phyloP scores from a whole-genome alignment of 2,329 filamentous ascomycete genomes.

The Apiospora marii region DNA sequence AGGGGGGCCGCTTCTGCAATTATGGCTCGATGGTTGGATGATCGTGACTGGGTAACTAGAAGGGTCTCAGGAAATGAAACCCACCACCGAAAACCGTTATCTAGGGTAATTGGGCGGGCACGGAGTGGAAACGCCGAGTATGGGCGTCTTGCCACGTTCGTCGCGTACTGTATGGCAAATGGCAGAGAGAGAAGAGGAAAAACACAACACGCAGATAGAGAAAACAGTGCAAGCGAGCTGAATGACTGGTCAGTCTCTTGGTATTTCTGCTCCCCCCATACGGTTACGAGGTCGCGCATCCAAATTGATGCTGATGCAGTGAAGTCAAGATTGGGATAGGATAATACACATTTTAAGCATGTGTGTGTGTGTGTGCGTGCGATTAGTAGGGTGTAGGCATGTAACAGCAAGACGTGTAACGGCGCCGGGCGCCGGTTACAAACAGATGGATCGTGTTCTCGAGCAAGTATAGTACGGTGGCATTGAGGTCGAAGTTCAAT shows the following conservation, averaged over 20 bases:
- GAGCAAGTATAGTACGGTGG: constrained; percentile 7
- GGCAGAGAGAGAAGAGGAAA: neutral
- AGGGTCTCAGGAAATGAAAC: constrained; percentile 21
- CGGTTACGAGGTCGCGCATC: constrained; percentile 1
- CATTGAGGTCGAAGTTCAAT: neutral
- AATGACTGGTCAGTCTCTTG: neutral
- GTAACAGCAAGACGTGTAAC: constrained; percentile 4
- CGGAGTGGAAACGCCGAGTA: constrained; percentile 20
- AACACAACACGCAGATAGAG: neutral
- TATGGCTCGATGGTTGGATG: constrained; percentile 19
- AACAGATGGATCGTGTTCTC: neutral
- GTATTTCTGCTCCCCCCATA: neutral
- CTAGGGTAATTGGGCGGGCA: constrained; percentile 20
- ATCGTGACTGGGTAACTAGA: constrained; percentile 20
- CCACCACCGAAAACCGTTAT: constrained; percentile 20
- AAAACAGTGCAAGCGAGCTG: neutral
- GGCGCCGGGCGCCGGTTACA: neutral
- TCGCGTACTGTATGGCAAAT: constrained; percentile 16
- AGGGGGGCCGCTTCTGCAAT: constrained; percentile 13
- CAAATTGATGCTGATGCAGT: constrained; percentile 12
- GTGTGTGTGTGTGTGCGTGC: neutral
- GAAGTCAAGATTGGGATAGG: constrained; percentile 15
- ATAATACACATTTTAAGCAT: neutral
- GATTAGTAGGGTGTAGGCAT: neutral
- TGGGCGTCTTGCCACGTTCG: constrained; percentile 7